Evolutionary conservation across 208 protist genomes (phyloP), one percentile per base, ranked within the genome.

Genomic region (Wallacemonas sp.): DNA sequence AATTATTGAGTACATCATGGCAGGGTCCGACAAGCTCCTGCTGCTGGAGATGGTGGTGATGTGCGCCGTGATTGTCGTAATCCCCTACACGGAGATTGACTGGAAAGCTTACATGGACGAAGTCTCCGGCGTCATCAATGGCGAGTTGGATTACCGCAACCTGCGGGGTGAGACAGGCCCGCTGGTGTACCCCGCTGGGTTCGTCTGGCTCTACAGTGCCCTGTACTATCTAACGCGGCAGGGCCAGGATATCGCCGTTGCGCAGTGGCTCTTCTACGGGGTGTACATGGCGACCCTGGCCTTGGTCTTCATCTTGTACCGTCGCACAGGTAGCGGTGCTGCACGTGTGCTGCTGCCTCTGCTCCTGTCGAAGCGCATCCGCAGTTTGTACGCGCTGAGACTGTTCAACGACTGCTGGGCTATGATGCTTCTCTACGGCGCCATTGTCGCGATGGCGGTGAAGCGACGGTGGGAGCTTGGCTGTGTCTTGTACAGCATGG

Each of bases 71-170:
- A 59, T 92, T 49, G 24, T 44, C 47, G 36, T 58, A 19, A 70
- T 90, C 1, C 73, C 76, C 24, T 95, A 93, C 79, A 97, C 86
- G 4, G 89, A 95, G 61, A 96, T 96, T 51, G 87, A 96, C 70
- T 97, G 95, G 95, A 45, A 45, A 44, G 87, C 88, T 12, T 98
- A 98, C 72, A 97, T 98, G 90, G 69, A 94, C 51, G 80, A 95
- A 70, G 87, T 97, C 12, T 58, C 68, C 14, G 81, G 76, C 6
- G 90, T 97, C 34, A 58, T 90, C 1, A 61, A 82, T 21, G 93
- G 88, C 26, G 75, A 95, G 58, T 64, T 86, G 12, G 68, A 97
- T 70, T 97, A 97, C 75, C 44, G n/a, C 11, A 53, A 91, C 22
- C 72, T 97, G 2, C 74, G 71, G 38, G 90, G 87, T 21, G 70